These are phyloP conservation scores for Penicillium chermesinum DNA, from an alignment of 495 filamentous ascomycete genomes.

Conservation along the genomic window DNA sequence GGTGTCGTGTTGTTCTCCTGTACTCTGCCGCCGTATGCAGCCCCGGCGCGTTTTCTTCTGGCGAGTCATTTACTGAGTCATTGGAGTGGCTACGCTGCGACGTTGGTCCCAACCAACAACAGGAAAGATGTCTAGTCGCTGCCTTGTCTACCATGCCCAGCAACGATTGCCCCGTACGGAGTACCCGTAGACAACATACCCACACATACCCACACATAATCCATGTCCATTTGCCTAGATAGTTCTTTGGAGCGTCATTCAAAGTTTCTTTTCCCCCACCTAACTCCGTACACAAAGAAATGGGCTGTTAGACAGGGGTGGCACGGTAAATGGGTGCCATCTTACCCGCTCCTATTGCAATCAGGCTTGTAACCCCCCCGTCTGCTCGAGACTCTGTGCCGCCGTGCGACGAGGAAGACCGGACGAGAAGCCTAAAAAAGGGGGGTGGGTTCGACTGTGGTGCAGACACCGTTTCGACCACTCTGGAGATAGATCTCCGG, in stretches of 20 bases:
- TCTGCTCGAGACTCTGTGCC: neutral
- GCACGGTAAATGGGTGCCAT: neutral
- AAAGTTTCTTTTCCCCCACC: neutral
- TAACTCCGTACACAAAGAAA: neutral
- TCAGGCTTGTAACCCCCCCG: neutral
- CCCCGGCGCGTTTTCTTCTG: neutral
- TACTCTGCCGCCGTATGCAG: neutral
- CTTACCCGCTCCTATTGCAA: neutral
- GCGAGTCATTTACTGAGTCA: neutral
- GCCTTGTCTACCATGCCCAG: neutral
- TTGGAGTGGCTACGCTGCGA: too few species aligned
- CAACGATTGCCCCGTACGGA: too few species aligned
- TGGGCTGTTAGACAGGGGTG: neutral
- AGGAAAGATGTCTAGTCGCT: neutral
- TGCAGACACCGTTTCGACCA: conserved; percentile 12
- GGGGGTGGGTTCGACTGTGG: neutral
- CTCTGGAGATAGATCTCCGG: neutral
- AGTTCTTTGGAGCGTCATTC: too few species aligned
- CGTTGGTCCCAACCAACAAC: neutral
- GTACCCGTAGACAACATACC: too few species aligned
- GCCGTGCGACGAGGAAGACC: neutral
- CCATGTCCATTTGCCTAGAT: neutral
- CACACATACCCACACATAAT: too few species aligned
- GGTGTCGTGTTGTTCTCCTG: neutral
- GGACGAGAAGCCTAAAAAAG: neutral